Evolutionary conservation across 176 grass and related monocot genomes (phyloP), one percentile per base, ranked within the genome.

Genomic region (Oryza glumipatula): DNA sequence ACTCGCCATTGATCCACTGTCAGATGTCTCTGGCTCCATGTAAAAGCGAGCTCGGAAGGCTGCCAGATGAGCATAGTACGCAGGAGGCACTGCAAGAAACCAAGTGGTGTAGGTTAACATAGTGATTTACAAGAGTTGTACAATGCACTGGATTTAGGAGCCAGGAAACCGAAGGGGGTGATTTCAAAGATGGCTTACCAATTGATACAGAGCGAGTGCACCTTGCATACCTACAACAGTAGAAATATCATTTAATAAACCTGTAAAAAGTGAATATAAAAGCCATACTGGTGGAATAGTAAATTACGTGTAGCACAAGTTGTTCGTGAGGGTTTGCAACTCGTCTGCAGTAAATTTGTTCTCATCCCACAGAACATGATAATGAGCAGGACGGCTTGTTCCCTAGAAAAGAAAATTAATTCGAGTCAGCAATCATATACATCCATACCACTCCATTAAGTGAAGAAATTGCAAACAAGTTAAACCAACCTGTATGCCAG

Each of bases 281-380:
- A 71, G 86, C 32, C 17, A 0, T 23, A 67, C 5, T 4, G 1
- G 80, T 61, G 22, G 68, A 76, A 52, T 16, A 79, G 41, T 30
- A 67, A 71, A 61, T 95, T 94, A 98, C 93, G 96, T 98, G 85
- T 98, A 98, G 84, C 96, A 98, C 14, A 98, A 82, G n/a, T 98
- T 98, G 85, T 98, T 98, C 75, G 96, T 98, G 12, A 98, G 85
- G 41, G 89, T 86, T 74, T 98, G 96, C 65, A 98, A 78, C 70
- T 85, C 91, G 81, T 98, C 96, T 67, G 96, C 96, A n/a, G 89
- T 94, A 76, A 98, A 98, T 68, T 95, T 98, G 83, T 98, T 98
- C 73, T 98, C 96, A 69, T 98, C 96, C 93, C 96, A 98, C 17
- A 98, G 83, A 33, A 98, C 96, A 41, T 98, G 96, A 77, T 98